Percentiles rank a stretch among this genome's conserved stretches.
These are phyloP conservation scores for Fusarium pseudonygamai DNA, from an alignment of 2,329 filamentous ascomycete genomes.

Conservation along the genomic window DNA sequence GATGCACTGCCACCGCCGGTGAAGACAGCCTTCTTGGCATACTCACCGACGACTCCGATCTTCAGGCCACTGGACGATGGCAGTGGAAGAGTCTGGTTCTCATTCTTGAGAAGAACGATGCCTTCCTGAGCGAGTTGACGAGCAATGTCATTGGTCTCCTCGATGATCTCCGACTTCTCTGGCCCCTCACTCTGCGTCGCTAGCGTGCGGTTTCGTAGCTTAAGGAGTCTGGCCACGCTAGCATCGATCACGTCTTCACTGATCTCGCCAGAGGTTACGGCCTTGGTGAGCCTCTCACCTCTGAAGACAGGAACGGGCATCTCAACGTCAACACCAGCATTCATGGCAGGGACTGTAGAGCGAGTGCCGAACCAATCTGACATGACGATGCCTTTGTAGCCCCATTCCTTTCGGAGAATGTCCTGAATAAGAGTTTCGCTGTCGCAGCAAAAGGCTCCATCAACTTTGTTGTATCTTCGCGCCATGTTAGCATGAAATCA, in stretches of 20 bases:
- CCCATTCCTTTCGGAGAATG: constrained; percentile 23
- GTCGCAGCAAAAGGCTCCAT: constrained; percentile 17
- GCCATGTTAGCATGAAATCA: neutral
- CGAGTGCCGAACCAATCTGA: constrained; percentile 37
- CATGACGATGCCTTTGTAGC: constrained; percentile 20
- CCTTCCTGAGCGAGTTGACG: constrained; percentile 7
- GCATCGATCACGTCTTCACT: constrained; percentile 6
- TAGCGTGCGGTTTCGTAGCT: constrained; percentile 14
- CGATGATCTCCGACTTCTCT: constrained; percentile 15
- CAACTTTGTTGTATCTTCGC: constrained; percentile 31
- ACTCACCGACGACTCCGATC: neutral
- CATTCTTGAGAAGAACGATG: constrained; percentile 30
- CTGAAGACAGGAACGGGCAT: constrained; percentile 30
- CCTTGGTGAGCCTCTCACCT: constrained; percentile 8
- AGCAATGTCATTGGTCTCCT: constrained; percentile 21
- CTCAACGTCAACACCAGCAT: constrained; percentile 26
- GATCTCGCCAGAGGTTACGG: neutral
- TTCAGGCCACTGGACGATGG: accelerated
- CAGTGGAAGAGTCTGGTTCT: neutral
- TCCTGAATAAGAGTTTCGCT: neutral
- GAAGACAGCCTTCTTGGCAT: neutral
- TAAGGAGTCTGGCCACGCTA: neutral
- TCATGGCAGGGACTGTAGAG: neutral
- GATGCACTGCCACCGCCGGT: neutral
- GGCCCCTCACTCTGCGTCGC: neutral